Evolutionary conservation across 2,329 filamentous ascomycete genomes (phyloP).

Genomic region (Chrysoporthe puriensis): DNA sequence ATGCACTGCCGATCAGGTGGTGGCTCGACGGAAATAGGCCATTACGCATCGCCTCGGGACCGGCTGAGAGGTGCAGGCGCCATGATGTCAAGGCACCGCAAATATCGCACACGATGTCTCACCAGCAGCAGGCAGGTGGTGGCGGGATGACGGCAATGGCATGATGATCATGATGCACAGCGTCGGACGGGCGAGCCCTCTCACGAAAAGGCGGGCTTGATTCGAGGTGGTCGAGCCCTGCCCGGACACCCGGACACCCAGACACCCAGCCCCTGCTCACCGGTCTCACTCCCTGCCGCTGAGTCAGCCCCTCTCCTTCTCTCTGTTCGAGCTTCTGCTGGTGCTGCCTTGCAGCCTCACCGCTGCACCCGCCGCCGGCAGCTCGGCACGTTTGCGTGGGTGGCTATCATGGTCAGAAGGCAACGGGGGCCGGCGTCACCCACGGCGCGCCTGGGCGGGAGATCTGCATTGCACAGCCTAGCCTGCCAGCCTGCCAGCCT

Average conservation of each 20-base stretch:
- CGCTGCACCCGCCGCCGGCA: neutral
- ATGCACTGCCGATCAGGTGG: neutral
- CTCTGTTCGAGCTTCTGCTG: neutral
- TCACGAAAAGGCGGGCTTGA: neutral
- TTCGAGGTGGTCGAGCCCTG: too few species aligned
- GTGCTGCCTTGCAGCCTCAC: neutral
- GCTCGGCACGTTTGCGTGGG: neutral
- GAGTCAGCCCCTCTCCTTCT: neutral
- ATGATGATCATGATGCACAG: neutral
- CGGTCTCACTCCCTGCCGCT: neutral
- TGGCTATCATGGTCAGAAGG: too few species aligned
- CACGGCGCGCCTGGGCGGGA: neutral
- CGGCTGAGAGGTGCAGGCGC: neutral
- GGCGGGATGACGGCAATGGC: neutral
- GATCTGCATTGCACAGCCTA: neutral
- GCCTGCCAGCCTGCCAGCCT: neutral
- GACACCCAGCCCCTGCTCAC: too few species aligned
- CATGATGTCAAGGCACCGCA: neutral
- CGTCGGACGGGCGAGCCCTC: neutral
- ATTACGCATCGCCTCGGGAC: neutral
- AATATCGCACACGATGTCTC: neutral
- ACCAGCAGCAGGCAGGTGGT: neutral
- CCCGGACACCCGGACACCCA: too few species aligned
- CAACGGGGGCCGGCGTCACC: neutral
- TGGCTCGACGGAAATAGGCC: neutral